phyloP scores from a whole-genome alignment of 2,329 filamentous ascomycete species.

The Colletotrichum sp. region DNA sequence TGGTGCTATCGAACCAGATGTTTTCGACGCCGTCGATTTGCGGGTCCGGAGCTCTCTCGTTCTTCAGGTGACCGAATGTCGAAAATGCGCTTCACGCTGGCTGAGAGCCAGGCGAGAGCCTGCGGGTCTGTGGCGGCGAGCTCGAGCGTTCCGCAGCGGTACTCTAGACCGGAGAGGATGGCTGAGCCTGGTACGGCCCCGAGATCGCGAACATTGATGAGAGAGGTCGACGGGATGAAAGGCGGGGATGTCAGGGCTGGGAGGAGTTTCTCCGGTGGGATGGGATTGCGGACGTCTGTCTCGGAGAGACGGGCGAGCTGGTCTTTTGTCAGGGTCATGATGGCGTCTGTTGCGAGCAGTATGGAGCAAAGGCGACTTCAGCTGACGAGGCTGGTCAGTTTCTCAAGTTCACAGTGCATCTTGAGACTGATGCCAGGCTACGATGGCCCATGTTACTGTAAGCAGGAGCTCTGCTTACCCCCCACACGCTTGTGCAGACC shows the following conservation, averaged over 20 bases:
- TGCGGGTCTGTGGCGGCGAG: slow-evolving; percentile 31
- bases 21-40: slow-evolving; percentile 47
- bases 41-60: slow-evolving; percentile 47
- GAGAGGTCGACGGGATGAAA: slow-evolving; percentile 50
- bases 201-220: slow-evolving; percentile 58
- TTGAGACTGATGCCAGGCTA: no score
- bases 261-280: slow-evolving; percentile 40
- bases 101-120: slow-evolving; percentile 38
- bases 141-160: slow-evolving; percentile 51
- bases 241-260: slow-evolving; percentile 45
- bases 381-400: not conserved
- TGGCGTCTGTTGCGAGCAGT: not conserved
- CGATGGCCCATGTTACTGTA: no score
- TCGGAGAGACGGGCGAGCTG: slow-evolving; percentile 35
- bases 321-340: not conserved
- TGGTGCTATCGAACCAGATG: slow-evolving; percentile 44
- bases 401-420: no score
- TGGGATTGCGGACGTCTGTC: slow-evolving; percentile 43
- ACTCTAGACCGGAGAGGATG: slow-evolving; percentile 46
- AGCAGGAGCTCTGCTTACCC: not conserved
- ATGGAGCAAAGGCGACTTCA: not conserved
- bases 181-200: slow-evolving; percentile 47
- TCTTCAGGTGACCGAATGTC: slow-evolving; percentile 55
- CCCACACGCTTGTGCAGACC: not conserved
- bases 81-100: slow-evolving; percentile 50